Conservation (phyloP, 192 early-diverging fungal species). For the Diversispora epigaea region DNA sequence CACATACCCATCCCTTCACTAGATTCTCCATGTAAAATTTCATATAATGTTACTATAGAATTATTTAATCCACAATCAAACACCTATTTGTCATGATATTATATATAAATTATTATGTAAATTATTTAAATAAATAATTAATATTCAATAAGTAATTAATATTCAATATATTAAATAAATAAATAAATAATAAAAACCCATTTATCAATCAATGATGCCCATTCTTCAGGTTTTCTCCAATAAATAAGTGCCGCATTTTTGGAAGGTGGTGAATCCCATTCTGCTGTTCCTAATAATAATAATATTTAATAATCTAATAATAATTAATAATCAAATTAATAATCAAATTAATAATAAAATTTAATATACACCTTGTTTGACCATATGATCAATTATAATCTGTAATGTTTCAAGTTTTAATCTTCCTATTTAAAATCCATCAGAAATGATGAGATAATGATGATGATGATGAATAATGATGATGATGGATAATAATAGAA, state of each 20-base stretch:
- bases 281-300: slow-evolving; percentile 48
- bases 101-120: background rate
- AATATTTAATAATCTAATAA: background rate
- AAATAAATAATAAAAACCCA: slow-evolving; percentile 63
- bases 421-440: slow-evolving; percentile 41
- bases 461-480: background rate
- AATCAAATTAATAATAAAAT: slow-evolving; percentile 33
- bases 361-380: slow-evolving; percentile 60
- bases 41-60: slow-evolving; percentile 83
- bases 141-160: background rate
- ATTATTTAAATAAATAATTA: background rate
- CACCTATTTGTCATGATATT: slow-evolving; percentile 47
- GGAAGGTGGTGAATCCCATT: slow-evolving; percentile 51
- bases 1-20: slow-evolving; percentile 68
- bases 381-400: slow-evolving; percentile 74
- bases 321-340: background rate
- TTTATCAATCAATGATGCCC: slow-evolving; percentile 76
- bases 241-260: slow-evolving; percentile 67
- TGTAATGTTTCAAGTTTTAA: slow-evolving; percentile 65
- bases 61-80: slow-evolving; percentile 71
- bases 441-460: background rate
- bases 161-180: slow-evolving; percentile 12
- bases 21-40: slow-evolving; percentile 83
- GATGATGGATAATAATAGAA: background rate
- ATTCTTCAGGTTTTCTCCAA: slow-evolving; percentile 90